phyloP scores from a whole-genome alignment of 768 basidiomycete species.

The Hygrocybe coccinea region DNA sequence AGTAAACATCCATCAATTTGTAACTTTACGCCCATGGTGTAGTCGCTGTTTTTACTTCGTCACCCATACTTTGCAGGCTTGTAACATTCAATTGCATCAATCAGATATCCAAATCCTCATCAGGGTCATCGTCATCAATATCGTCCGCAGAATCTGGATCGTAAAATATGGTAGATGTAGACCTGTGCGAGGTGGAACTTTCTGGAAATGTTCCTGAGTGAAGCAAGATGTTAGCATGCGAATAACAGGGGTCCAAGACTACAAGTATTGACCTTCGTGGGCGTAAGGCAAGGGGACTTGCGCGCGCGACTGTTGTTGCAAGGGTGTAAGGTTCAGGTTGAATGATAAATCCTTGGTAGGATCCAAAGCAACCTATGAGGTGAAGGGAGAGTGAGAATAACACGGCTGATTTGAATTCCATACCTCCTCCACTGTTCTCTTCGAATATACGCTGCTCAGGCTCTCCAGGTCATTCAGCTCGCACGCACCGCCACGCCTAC shows the following conservation, averaged over 20 bases:
- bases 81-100: background rate
- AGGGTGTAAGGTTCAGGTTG: constrained; percentile 78
- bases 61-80: no score
- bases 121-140: constrained; percentile 92
- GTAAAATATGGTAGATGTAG: constrained; percentile 63
- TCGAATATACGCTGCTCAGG: constrained; percentile 46
- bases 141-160: constrained; percentile 94
- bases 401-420: background rate
- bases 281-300: constrained; percentile 87
- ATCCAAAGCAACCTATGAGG: constrained; percentile 41
- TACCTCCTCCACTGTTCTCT: constrained; percentile 34
- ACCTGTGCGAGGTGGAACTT: constrained; percentile 16
- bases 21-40: no score
- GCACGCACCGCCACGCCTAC: constrained; percentile 33
- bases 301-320: constrained; percentile 75
- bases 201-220: constrained; percentile 32
- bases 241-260: background rate
- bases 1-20: no score
- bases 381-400: background rate
- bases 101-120: constrained; percentile 86
- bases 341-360: constrained; percentile 74
- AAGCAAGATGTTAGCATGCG: background rate
- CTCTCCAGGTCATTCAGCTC: constrained; percentile 47
- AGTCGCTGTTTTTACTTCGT: no score
- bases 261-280: constrained; percentile 60